Evolutionary conservation across 2,329 filamentous ascomycete species (phyloP), one percentile per base, ranked within the genome.

Genomic region (Clonostachys rhizophaga): DNA sequence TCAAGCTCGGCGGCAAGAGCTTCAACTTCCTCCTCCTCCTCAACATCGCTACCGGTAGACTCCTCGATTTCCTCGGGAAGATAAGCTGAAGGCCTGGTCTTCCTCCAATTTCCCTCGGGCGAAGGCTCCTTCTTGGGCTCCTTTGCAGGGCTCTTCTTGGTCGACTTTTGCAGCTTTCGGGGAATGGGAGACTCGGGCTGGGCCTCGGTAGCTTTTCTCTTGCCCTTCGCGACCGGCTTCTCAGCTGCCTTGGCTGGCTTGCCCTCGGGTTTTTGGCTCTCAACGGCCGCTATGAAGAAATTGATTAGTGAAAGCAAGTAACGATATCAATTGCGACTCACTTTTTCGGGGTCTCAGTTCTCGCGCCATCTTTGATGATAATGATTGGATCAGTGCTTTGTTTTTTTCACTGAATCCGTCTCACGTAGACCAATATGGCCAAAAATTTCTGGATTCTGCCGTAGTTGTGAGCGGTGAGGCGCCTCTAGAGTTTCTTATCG

Each of bases 1-100:
- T 76, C 68, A 9, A 75, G 53, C 47, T 67, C 61, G 30, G 66
- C 64, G 10, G 72, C 75, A 6, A 78, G 63, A n/a, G 66, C 62
- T 51, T 69, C 60, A 30, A 68, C 66, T 17, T 39, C 14, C 36
- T 68, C 66, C 17, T 69, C 69, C 5, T 65, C 60, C 10, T 67
- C 64, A n/a, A 11, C 7, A n/a, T n/a, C 36, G 11, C 59, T 61
- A 39, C 62, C 59, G 20, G 64, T 60, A 42, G 61, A 56, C 40
- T 58, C 57, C 44, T 61, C 58, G 16, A 46, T 47, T 40, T 58
- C 52, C 35, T 58, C 53, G 20, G 52, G 53, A 46, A 36, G 49
- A 18, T 45, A 5, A 24, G 24, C 8, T 24, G 24, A 24, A 2
- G 24, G 24, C 24, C 5, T 24, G 24, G 24, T 24, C 24, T 24